Evolutionary conservation across 805 yeast species (phyloP).

Genomic region (Wickerhamomyces mucosus): DNA sequence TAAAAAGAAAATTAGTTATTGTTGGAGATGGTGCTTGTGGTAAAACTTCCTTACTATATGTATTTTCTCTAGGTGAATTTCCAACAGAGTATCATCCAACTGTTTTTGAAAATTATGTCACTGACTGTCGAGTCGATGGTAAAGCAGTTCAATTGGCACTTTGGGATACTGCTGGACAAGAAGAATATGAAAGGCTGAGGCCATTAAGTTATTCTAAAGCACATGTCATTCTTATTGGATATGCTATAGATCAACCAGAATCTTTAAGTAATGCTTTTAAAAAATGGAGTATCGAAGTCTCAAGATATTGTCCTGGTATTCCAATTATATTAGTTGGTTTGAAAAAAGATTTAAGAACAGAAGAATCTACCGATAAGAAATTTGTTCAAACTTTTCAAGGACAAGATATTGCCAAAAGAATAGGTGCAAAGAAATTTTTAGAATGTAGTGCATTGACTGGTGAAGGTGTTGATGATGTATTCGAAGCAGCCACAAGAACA

Average conservation of each 20-base stretch:
- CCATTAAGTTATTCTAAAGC: constrained; percentile 86
- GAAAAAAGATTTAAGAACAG: constrained; percentile 58
- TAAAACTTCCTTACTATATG: constrained; percentile 82
- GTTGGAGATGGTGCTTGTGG: constrained; percentile 97
- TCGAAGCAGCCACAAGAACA: constrained; percentile 84
- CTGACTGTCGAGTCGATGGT: constrained; percentile 91
- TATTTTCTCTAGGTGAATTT: constrained; percentile 86
- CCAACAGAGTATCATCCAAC: constrained; percentile 93
- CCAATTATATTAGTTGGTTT: constrained; percentile 77
- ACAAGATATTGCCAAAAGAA: constrained; percentile 58
- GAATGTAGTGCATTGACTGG: constrained; percentile 92
- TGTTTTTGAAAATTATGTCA: constrained; percentile 88
- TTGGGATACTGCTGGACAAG: constrained; percentile 98
- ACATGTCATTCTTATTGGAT: constrained; percentile 77
- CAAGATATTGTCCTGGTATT: constrained; percentile 68
- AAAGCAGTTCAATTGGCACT: constrained; percentile 79
- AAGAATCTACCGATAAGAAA: constrained; percentile 25
- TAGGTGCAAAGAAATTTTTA: constrained; percentile 76
- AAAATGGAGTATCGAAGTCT: constrained; percentile 85
- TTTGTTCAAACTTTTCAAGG: constrained; percentile 50
- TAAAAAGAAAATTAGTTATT: constrained; percentile 72
- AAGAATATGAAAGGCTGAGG: constrained; percentile 83
- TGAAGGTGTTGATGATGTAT: constrained; percentile 90
- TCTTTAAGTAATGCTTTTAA: constrained; percentile 72
- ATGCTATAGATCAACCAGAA: constrained; percentile 78